Evolutionary conservation across 139 green algal species (phyloP), one percentile per base, ranked within the genome.

Genomic region (Chara braunii): DNA sequence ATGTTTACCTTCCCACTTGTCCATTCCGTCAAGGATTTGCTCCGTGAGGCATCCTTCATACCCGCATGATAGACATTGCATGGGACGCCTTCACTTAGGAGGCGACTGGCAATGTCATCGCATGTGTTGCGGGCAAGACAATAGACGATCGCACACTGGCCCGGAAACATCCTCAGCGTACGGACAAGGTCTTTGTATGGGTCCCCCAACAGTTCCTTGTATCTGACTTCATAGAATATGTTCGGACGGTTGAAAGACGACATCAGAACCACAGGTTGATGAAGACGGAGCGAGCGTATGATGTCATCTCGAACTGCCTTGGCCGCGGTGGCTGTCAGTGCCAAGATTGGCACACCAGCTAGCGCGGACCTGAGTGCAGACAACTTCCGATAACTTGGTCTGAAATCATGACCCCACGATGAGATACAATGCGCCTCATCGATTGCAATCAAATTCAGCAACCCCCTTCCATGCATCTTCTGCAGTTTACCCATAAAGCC

Each of bases 61-160:
- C 72, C 74, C 1, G 73, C 84, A 40, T 90, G 84, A 61, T 89
- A 90, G 0, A 86, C 78, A 68, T 48, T 72, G 23, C 62, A 63
- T 56, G 4, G 23, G 60, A 74, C 28, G 2, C 64, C 64, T 12
- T 74, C 26, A 26, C 58, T 74, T 0, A 22, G 11, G 24, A 74
- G 58, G 14, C 57, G 36, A 11, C 11, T 22, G 14, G 33, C 64
- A 26, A 74, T 28, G 22, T 60, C 22, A 28, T 74, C 64, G 28
- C 64, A 74, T 11, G 30, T 60, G 18, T 64, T 53, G 26, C 57
- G 56, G 12, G 35, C 33, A 24, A 37, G 42, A 43, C 65, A 75
- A 32, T 75, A 75, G 23, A 75, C 23, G 43, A 75, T 75, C 7
- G 24, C 59, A n/a, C 45, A 54, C 33, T 75, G 31, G 18, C 40